A percentile compares a stretch with the other conserved stretches of the same genome.
Evolutionary conservation across 1,284 basidiomycete genomes (phyloP).

Genomic region (Moniliella sp.): DNA sequence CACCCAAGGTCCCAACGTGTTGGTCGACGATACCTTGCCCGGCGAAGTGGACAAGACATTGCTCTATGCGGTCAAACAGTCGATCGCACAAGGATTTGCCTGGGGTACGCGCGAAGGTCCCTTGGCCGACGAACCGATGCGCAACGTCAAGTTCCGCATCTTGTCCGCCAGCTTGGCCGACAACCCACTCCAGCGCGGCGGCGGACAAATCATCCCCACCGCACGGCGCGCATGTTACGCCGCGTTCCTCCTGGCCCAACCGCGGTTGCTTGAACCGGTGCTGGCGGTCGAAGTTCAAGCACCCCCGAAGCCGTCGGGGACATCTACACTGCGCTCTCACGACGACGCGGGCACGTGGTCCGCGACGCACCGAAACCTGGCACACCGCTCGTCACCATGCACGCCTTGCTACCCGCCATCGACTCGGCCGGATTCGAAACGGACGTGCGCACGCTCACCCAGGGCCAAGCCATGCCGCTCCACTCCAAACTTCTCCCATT

Average conservation of each 20-base stretch:
- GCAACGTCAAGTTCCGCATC: constrained; percentile 91
- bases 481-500: constrained; percentile 94
- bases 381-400: constrained; percentile 85
- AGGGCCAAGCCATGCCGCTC: constrained; percentile 87
- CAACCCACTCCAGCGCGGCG: constrained; percentile 89
- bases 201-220: constrained; percentile 93
- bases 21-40: constrained; percentile 86
- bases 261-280: constrained; percentile 58
- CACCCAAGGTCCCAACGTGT: constrained; percentile 61
- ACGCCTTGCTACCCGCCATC: constrained; percentile 88
- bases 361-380: constrained; percentile 92
- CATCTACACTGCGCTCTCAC: constrained; percentile 86
- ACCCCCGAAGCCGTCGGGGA: constrained; percentile 89
- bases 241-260: constrained; percentile 64
- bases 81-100: constrained; percentile 95
- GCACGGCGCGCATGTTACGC: constrained; percentile 93
- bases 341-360: constrained; percentile 87
- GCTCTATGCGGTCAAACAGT: constrained; percentile 67
- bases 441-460: constrained; percentile 81
- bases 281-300: constrained; percentile 96
- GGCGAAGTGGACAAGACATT: constrained; percentile 87
- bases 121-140: constrained; percentile 90
- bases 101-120: constrained; percentile 96
- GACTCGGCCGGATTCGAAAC: constrained; percentile 98
- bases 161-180: constrained; percentile 71